These are phyloP conservation scores for Citropsis articulata DNA, from an alignment of 345 rosid species.

Conservation along the genomic window DNA sequence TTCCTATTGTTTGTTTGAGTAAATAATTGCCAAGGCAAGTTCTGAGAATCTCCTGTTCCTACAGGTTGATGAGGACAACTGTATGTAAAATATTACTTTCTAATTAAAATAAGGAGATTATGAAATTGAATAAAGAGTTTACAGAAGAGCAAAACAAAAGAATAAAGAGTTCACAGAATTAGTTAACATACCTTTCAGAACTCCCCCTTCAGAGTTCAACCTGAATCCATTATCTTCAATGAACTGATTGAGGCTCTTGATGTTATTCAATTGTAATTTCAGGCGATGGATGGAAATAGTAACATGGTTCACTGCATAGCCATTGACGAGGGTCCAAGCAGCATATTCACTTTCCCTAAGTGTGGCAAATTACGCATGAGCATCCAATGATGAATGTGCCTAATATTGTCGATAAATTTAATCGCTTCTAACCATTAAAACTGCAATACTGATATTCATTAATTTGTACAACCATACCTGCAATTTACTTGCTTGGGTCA, in stretches of 20 bases:
- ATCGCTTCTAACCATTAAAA: background rate
- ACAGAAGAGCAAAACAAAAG: background rate
- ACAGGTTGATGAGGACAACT: background rate
- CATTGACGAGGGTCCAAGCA: conserved; percentile 91
- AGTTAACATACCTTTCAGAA: conserved; percentile 66
- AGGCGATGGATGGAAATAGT: conserved; percentile 74
- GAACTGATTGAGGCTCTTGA: conserved; percentile 53
- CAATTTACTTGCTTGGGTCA: background rate
- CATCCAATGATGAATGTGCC: background rate
- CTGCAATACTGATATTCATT: background rate
- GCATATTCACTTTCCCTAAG: conserved; percentile 87
- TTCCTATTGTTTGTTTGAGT: background rate
- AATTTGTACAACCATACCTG: background rate
- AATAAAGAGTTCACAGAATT: background rate
- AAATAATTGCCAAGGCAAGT: background rate
- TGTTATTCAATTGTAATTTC: conserved; percentile 56
- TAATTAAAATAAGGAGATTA: background rate
- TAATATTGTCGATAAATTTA: background rate
- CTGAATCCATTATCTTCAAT: conserved; percentile 63
- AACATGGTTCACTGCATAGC: conserved; percentile 88
- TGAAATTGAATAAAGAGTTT: background rate
- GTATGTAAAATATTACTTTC: background rate
- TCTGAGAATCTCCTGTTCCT: background rate
- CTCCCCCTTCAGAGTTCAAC: conserved; percentile 81
- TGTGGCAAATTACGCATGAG: background rate